Conservation (phyloP, 1,139 yeast genomes). For the Debaryomycetaceae sp. region DNA sequence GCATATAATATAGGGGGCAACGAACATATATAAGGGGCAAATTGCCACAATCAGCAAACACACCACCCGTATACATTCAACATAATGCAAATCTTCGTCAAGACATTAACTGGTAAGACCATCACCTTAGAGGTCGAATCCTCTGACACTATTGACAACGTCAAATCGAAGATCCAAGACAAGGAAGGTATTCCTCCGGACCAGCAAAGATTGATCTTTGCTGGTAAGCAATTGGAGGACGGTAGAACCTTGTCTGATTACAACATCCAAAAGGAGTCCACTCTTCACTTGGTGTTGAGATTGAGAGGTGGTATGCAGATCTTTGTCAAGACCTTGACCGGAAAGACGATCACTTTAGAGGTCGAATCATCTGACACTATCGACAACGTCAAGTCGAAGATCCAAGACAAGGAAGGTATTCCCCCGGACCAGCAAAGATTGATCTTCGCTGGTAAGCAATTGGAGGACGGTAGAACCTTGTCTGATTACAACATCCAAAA, state of each 20-base stretch:
- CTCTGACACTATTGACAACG: constrained; percentile 98
- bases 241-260: constrained; percentile 98
- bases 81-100: constrained; percentile 97
- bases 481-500: constrained; percentile 92
- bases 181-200: constrained; percentile 99
- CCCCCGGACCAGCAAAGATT: constrained; percentile 99
- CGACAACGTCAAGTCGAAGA: constrained; percentile 98
- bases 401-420: constrained; percentile 98
- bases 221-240: constrained; percentile 99
- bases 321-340: constrained; percentile 98
- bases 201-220: constrained; percentile 98
- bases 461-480: constrained; percentile 98
- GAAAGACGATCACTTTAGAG: constrained; percentile 98
- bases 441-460: constrained; percentile 99
- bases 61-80: no score
- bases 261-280: constrained; percentile 99
- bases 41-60: constrained; percentile 23
- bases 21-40: constrained; percentile 9
- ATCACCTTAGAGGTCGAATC: constrained; percentile 99
- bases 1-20: constrained; percentile 8
- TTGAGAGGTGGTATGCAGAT: constrained; percentile 99
- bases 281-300: constrained; percentile 95
- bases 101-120: constrained; percentile 98
- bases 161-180: constrained; percentile 99
- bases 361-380: constrained; percentile 99